Conservation (phyloP, 208 protist species). For the Lotmaria passim region DNA sequence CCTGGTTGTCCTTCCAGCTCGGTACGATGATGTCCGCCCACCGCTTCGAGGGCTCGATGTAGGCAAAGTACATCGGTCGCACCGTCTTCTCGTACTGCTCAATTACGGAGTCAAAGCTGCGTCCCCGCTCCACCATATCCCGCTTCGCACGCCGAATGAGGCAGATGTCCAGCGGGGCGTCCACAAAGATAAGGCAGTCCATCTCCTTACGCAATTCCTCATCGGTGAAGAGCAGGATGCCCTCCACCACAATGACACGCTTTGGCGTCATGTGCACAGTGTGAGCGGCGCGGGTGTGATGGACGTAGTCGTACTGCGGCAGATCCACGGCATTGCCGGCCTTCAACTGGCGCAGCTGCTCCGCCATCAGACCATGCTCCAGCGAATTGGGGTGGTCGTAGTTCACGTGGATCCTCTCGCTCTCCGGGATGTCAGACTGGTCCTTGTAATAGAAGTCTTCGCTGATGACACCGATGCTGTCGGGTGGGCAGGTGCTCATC, state of each 20-base stretch:
- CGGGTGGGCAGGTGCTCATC: constrained; percentile 34
- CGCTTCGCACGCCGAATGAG: constrained; percentile 75
- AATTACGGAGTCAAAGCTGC: constrained; percentile 77
- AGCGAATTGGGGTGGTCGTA: constrained; percentile 82
- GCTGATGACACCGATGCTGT: constrained; percentile 75
- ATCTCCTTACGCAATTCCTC: constrained; percentile 60
- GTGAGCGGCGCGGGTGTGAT: constrained; percentile 55
- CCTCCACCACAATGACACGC: constrained; percentile 91
- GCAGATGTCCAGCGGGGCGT: constrained; percentile 89
- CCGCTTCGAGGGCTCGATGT: constrained; percentile 73
- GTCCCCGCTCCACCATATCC: constrained; percentile 85
- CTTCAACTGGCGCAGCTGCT: constrained; percentile 63
- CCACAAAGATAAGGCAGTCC: constrained; percentile 91
- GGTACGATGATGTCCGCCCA: constrained; percentile 91
- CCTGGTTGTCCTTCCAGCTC: constrained; percentile 80
- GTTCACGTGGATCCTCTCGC: constrained; percentile 33
- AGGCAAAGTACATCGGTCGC: constrained; percentile 85
- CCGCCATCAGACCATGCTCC: constrained; percentile 70
- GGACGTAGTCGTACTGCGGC: constrained; percentile 93
- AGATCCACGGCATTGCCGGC: constrained; percentile 67
- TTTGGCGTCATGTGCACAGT: constrained; percentile 58
- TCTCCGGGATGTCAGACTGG: constrained; percentile 31
- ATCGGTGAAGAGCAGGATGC: constrained; percentile 87
- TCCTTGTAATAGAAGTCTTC: constrained; percentile 90
- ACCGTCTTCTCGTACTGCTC: constrained; percentile 91